Evolutionary conservation across 768 basidiomycete genomes (phyloP).

Genomic region (Mrakia hoshinonis): DNA sequence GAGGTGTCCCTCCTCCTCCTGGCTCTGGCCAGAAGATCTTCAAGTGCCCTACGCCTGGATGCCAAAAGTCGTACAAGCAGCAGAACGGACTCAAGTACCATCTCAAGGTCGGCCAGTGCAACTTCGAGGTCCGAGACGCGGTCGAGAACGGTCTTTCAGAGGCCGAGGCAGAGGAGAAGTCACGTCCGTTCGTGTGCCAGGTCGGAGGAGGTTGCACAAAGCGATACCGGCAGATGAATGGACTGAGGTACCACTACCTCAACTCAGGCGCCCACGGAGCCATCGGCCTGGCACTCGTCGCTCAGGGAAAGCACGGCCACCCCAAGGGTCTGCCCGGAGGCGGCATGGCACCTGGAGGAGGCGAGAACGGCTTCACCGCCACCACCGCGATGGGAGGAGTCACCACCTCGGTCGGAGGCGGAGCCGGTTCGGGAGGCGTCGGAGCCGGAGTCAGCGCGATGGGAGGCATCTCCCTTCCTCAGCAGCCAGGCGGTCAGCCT

Average conservation of each 20-base stretch:
- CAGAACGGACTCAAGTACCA: slow-evolving; percentile 92
- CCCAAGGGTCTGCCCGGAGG: slow-evolving; percentile 31
- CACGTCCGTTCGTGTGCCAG: slow-evolving; percentile 80
- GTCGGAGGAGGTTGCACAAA: slow-evolving; percentile 56
- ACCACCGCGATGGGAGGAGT: slow-evolving; percentile 1
- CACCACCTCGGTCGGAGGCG: slow-evolving; percentile 17
- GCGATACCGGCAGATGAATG: slow-evolving; percentile 69
- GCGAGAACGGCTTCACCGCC: slow-evolving; percentile 14
- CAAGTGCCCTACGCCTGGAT: slow-evolving; percentile 83
- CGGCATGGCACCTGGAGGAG: neutral
- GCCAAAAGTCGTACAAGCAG: slow-evolving; percentile 94
- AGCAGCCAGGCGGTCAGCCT: too few relatives aligned
- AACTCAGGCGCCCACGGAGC: slow-evolving; percentile 90
- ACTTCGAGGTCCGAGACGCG: slow-evolving; percentile 80
- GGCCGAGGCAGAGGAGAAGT: slow-evolving; percentile 70
- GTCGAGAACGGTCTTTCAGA: slow-evolving; percentile 49
- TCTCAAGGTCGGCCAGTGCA: slow-evolving; percentile 71
- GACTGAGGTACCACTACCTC: slow-evolving; percentile 26
- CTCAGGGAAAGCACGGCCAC: slow-evolving; percentile 45
- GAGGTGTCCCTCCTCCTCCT: slow-evolving; percentile 26
- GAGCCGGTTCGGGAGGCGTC: neutral
- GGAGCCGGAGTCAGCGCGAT: slow-evolving; percentile 11
- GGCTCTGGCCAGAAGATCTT: slow-evolving; percentile 35
- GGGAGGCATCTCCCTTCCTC: neutral
- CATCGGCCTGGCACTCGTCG: slow-evolving; percentile 72